Conservation (phyloP, 202 grass and related monocot species). For the Carex arenaria region DNA sequence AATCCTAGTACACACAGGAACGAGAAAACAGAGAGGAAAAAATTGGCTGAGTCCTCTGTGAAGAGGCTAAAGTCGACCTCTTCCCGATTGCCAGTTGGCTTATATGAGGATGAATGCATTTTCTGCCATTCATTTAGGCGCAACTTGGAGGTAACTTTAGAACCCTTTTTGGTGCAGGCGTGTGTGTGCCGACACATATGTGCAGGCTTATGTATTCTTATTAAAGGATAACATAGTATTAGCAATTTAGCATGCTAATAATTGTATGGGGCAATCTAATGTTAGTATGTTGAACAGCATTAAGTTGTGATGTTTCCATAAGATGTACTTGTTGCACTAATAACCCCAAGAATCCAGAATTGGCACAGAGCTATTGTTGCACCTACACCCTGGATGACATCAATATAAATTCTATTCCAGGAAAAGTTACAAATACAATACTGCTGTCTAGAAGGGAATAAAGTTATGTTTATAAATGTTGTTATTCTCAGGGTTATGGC, state of each 20-base stretch:
- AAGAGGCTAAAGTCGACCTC: neutral
- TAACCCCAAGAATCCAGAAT: neutral
- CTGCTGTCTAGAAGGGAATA: neutral
- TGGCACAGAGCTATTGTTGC: neutral
- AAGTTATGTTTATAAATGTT: neutral
- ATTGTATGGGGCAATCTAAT: neutral
- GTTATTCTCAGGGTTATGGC: neutral
- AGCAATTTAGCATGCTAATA: neutral
- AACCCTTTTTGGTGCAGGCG: neutral
- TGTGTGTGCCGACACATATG: neutral
- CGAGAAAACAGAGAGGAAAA: neutral
- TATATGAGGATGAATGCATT: slow-evolving; percentile 4
- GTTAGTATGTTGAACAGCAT: neutral
- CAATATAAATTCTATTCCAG: neutral
- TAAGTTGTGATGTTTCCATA: neutral
- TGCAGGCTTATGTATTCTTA: neutral
- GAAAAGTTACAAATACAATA: neutral
- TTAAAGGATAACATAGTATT: neutral
- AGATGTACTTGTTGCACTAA: neutral
- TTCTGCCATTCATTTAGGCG: slow-evolving; percentile 21
- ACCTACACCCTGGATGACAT: neutral
- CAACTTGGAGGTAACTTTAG: neutral
- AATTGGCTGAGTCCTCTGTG: neutral
- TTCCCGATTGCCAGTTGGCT: neutral
- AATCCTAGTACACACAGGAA: neutral